Conservation (phyloP, 805 yeast genomes). For the Candida pseudoglaebosa region DNA sequence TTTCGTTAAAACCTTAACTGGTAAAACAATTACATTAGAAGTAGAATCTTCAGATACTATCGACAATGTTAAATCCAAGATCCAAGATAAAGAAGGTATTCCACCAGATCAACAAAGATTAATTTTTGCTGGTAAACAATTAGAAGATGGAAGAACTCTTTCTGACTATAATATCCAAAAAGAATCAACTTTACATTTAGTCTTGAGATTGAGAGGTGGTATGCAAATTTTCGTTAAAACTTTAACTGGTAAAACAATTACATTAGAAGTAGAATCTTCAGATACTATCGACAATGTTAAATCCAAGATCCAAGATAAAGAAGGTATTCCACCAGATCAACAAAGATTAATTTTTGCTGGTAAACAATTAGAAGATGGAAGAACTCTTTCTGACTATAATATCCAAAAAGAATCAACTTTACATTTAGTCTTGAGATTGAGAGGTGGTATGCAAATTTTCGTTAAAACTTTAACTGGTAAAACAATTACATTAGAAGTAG, state of each 20-base stretch:
- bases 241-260: constrained; percentile 48
- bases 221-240: constrained; percentile 11
- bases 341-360: constrained; percentile 99
- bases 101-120: constrained; percentile 99
- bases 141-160: constrained; percentile 96
- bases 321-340: constrained; percentile 99
- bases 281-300: constrained; percentile 98
- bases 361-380: constrained; percentile 98
- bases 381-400: constrained; percentile 95
- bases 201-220: constrained; percentile 97
- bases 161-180: constrained; percentile 97
- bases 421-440: constrained; percentile 92
- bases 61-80: constrained; percentile 97
- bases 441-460: constrained; percentile 66
- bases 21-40: constrained; percentile 73
- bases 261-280: constrained; percentile 94
- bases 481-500: constrained; percentile 85
- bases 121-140: constrained; percentile 99
- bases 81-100: constrained; percentile 98
- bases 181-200: constrained; percentile 94
- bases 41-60: constrained; percentile 97
- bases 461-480: constrained; percentile 28
- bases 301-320: constrained; percentile 98
- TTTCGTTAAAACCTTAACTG: constrained; percentile 32
- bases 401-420: constrained; percentile 95